A percentile compares a stretch with the other conserved stretches of the same genome.
Evolutionary conservation across 495 filamentous ascomycete species (phyloP).

Genomic region (Haplographium delicatum): DNA sequence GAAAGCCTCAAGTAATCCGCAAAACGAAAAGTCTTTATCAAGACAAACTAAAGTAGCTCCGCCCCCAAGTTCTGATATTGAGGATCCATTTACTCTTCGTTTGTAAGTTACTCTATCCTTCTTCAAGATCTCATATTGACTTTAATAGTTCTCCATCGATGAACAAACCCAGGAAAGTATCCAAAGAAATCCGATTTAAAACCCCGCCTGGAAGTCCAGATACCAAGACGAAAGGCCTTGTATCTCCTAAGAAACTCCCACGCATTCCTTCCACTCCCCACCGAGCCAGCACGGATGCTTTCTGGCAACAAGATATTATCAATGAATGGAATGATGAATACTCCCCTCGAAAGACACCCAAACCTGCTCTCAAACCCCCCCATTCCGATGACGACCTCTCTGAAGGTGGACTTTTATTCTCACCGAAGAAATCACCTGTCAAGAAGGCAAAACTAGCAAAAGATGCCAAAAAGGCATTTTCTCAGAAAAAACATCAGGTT

Average conservation of each 20-base stretch:
- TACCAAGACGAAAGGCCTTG: constrained; percentile 12
- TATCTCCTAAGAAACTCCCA: constrained; percentile 26
- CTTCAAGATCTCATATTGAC: not conserved
- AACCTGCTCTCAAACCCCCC: constrained; percentile 5
- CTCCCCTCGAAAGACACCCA: constrained; percentile 56
- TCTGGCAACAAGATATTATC: constrained; percentile 71
- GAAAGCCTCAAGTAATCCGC: too few species aligned
- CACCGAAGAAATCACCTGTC: constrained; percentile 19
- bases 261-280: constrained; percentile 33
- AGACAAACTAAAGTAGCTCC: not conserved
- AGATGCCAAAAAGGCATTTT: constrained; percentile 59
- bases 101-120: constrained; percentile 11
- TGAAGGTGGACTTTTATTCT: not conserved
- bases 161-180: constrained; percentile 30
- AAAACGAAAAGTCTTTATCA: too few species aligned
- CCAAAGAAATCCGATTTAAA: constrained; percentile 28
- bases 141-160: constrained; percentile 15
- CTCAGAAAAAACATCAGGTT: constrained; percentile 56
- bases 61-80: constrained; percentile 3
- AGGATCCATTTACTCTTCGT: constrained; percentile 15
- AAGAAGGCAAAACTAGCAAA: constrained; percentile 23
- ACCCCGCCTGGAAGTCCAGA: constrained; percentile 13
- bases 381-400: constrained; percentile 11
- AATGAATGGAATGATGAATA: constrained; percentile 82
- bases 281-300: constrained; percentile 66